Percentiles rank a stretch among this genome's conserved stretches.
Conservation (phyloP, 2,329 filamentous ascomycete genomes). For the Purpureocillium lavendulum region DNA sequence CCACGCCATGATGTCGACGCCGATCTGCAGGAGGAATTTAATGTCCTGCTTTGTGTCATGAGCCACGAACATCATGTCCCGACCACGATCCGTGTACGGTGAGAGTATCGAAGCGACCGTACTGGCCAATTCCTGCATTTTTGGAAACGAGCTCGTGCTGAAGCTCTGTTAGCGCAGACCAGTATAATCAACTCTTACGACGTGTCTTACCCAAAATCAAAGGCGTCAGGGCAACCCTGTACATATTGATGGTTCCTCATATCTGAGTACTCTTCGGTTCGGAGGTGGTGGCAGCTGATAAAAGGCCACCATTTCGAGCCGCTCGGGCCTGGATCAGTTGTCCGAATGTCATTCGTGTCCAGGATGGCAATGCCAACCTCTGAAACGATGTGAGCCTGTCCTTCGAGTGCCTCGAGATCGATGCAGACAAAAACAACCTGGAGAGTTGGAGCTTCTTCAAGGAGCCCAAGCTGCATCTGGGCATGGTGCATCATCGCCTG, state of each 20-base stretch:
- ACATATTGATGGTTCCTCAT: slow-evolving; percentile 63
- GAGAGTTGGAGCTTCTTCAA: slow-evolving; percentile 2
- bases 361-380: slow-evolving; percentile 81
- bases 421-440: slow-evolving; percentile 60
- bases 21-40: slow-evolving; percentile 55
- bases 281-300: slow-evolving; percentile 67
- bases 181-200: no score
- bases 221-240: slow-evolving; percentile 62
- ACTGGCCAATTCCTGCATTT: slow-evolving; percentile 20
- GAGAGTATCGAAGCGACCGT: slow-evolving; percentile 28
- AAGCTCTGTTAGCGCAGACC: slow-evolving; percentile 5
- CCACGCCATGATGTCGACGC: slow-evolving; percentile 48
- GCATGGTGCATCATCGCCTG: slow-evolving; percentile 53
- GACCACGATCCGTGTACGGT: slow-evolving; percentile 17
- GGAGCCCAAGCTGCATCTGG: slow-evolving; percentile 63
- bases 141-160: slow-evolving; percentile 34
- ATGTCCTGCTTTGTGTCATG: slow-evolving; percentile 66
- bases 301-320: slow-evolving; percentile 59
- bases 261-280: slow-evolving; percentile 60
- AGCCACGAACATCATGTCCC: slow-evolving; percentile 67
- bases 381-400: slow-evolving; percentile 57
- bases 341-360: slow-evolving; percentile 53
- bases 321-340: slow-evolving; percentile 48
- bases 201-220: slow-evolving; percentile 64
- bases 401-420: slow-evolving; percentile 78